Base-by-base conservation (phyloP, 257 asterid genomes). In the Agastache rugosa region DNA sequence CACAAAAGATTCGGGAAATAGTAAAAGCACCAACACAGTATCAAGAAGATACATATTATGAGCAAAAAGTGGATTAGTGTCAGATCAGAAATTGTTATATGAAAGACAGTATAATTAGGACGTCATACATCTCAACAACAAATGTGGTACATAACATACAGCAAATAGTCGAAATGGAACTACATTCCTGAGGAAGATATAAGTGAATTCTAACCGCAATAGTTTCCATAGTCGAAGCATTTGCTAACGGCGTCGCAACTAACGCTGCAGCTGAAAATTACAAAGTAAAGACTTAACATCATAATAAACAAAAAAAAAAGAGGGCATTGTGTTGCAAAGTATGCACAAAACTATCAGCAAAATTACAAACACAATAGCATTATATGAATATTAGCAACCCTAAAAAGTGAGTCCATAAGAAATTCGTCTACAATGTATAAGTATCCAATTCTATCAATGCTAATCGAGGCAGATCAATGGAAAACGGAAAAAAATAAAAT, bases 181-280 rank as follows among this genome's bases (percentile, higher is more conserved):
- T 44, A 51, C 17, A 48, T 11, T n/a, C 72, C 42, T 17, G 27
- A 63, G 64, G 50, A 55, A 74, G 60, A 74, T 34, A 39, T 35
- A 61, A 66, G 44, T 64, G 60, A 79, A 74, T 73, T 56, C 91
- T 83, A 80, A 90, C 96, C 88, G 31, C 56, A 23, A 86, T 39
- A 69, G 45, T 67, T 27, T 86, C 89, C 84, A 83, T 63, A 47
- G 87, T 76, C 35, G 68, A 68, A 77, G 90, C 96, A 83, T 83
- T 83, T 74, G 90, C 86, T 65, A 80, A 63, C 10, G 86, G 85
- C 64, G 88, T 75, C 41, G 81, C 84, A 73, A 84, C 60, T 82
- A 86, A 79, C 74, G 83, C 80, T 45, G 80, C 83, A 75, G 85
- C 89, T 80, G 77, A 80, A 76, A 73, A 79, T 77, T 60, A 66